These are phyloP conservation scores for Elsinoe perseae DNA, from an alignment of 2,329 filamentous ascomycete genomes.

Conservation along the genomic window DNA sequence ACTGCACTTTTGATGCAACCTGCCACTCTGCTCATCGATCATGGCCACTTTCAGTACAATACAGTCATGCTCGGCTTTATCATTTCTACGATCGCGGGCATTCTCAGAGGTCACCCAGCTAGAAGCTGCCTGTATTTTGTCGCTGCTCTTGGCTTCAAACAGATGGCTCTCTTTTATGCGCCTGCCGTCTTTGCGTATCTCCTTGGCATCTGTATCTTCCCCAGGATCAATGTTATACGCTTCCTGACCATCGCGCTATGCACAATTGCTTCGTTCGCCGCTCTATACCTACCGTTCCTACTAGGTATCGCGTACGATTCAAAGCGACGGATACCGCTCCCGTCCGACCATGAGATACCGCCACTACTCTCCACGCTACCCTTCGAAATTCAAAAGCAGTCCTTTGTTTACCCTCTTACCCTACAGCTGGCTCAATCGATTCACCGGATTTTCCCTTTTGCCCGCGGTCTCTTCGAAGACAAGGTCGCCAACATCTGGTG, in stretches of 20 bases:
- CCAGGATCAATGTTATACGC: conserved; percentile 57
- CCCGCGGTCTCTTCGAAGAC: conserved; percentile 93
- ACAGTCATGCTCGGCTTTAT: conserved; percentile 95
- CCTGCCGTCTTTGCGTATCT: conserved; percentile 88
- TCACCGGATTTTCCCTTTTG: conserved; percentile 91
- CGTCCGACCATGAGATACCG: conserved; percentile 38
- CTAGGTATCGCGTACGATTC: conserved; percentile 62
- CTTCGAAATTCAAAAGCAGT: conserved; percentile 50
- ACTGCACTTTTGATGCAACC: conserved; percentile 90
- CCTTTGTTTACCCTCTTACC: conserved; percentile 64
- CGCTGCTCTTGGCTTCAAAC: conserved; percentile 89
- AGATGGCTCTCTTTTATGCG: conserved; percentile 98
- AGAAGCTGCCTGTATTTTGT: conserved; percentile 96
- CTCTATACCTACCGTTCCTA: conserved; percentile 69
- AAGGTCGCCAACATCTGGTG: conserved; percentile 99
- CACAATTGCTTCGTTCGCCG: conserved; percentile 63
- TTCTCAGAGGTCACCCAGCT: conserved; percentile 73
- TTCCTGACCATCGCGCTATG: conserved; percentile 67
- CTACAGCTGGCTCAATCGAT: conserved; percentile 76
- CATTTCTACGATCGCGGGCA: conserved; percentile 77
- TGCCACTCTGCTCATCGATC: conserved; percentile 81
- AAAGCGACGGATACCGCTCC: conserved; percentile 55
- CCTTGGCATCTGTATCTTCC: conserved; percentile 75
- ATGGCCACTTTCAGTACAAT: conserved; percentile 97
- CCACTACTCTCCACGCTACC: conserved; percentile 58